These are phyloP conservation scores for Globisporangium cederbergense DNA, from an alignment of 352 stramenopile species.

Conservation along the genomic window DNA sequence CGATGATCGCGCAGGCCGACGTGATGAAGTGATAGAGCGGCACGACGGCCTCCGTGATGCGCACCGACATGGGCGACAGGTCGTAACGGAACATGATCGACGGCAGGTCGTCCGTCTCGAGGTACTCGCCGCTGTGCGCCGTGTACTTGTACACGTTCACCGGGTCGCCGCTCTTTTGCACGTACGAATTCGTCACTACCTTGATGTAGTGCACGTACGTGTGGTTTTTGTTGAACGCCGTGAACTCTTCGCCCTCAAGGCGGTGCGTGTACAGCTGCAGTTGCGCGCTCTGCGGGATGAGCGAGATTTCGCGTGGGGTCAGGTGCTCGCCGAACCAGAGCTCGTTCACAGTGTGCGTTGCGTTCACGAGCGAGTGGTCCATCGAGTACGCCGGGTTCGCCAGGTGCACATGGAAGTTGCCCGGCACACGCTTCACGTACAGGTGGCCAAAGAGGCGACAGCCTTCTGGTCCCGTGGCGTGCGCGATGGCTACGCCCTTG, in stretches of 20 bases:
- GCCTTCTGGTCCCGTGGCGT: constrained; percentile 60
- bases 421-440: constrained; percentile 91
- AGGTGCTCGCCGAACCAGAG: constrained; percentile 93
- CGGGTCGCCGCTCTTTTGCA: constrained; percentile 52
- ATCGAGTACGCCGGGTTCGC: constrained; percentile 93
- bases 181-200: constrained; percentile 93
- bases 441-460: constrained; percentile 77
- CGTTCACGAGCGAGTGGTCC: constrained; percentile 88
- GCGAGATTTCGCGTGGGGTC: constrained; percentile 41
- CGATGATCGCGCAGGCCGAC: constrained; percentile 93
- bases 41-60: constrained; percentile 90
- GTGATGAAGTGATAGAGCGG: constrained; percentile 96
- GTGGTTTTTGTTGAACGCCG: constrained; percentile 92
- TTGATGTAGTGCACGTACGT: constrained; percentile 99
- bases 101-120: constrained; percentile 81
- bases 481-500: constrained; percentile 60
- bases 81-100: constrained; percentile 92
- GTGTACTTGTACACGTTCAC: constrained; percentile 90
- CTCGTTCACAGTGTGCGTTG: constrained; percentile 95
- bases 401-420: constrained; percentile 98
- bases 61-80: constrained; percentile 91
- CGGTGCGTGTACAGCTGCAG: constrained; percentile 91
- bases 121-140: constrained; percentile 86
- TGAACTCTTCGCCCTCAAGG: constrained; percentile 90
- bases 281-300: constrained; percentile 87